Conservation (phyloP, 768 basidiomycete species). For the Nevesoporus exiguus region DNA sequence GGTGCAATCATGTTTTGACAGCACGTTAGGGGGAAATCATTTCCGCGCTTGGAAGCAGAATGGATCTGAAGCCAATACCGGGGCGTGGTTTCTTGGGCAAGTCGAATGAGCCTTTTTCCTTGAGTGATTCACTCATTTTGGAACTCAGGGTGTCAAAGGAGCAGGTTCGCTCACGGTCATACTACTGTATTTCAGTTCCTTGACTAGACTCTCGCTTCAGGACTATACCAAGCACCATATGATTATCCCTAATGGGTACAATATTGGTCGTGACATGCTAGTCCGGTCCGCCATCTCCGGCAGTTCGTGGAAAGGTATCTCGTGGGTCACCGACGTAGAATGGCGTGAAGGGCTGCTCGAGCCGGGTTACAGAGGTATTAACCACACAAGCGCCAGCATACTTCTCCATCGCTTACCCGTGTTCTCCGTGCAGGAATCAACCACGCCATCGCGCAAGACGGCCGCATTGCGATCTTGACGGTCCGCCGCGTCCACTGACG, state of each 20-base stretch:
- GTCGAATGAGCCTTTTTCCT: slow-evolving; percentile 20
- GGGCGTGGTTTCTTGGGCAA: slow-evolving; percentile 85
- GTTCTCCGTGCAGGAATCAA: slow-evolving; percentile 55
- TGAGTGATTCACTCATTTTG: not conserved
- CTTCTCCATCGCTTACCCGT: not conserved
- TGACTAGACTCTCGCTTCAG: slow-evolving; percentile 21
- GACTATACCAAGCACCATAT: slow-evolving; percentile 64
- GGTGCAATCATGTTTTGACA: not conserved
- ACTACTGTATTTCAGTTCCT: not conserved
- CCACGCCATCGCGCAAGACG: slow-evolving; percentile 80
- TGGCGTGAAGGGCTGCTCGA: slow-evolving; percentile 69
- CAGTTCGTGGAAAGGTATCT: slow-evolving; percentile 56
- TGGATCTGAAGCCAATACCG: slow-evolving; percentile 63
- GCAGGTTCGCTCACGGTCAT: slow-evolving; percentile 35
- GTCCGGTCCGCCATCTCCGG: slow-evolving; percentile 64
- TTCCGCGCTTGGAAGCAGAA: slow-evolving; percentile 90
- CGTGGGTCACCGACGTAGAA: slow-evolving; percentile 77
- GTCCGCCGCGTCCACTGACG: slow-evolving; percentile 44
- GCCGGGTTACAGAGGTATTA: slow-evolving; percentile 62
- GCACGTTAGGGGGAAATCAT: slow-evolving; percentile 69
- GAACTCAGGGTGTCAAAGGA: slow-evolving; percentile 67
- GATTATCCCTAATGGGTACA: slow-evolving; percentile 78
- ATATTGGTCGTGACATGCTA: slow-evolving; percentile 75
- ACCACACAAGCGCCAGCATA: not conserved
- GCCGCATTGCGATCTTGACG: slow-evolving; percentile 74